Base-by-base conservation (phyloP, 2,329 filamentous ascomycete species). In the Aspergillus sp. region DNA sequence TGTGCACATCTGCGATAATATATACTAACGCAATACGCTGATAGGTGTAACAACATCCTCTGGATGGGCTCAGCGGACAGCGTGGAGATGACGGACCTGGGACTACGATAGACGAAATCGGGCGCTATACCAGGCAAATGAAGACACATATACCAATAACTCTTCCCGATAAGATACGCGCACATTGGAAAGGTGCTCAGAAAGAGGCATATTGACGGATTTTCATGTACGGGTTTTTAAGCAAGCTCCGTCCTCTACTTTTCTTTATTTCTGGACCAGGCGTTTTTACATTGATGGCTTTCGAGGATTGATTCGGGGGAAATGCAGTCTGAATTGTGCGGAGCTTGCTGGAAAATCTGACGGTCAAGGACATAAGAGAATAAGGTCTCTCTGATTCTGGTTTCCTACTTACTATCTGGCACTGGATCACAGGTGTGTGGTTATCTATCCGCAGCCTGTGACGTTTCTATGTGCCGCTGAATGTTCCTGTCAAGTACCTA, bases 21-120 rank as follows among this genome's bases (percentile, higher is more conserved):
- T 13, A 11, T 15, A n/a, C 53, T 55, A 32, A 55, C 25, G 8
- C 44, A 27, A 49, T 44, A 11, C n/a, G 17, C 11, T 49, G 21
- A 51, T 55, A 92, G 90, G 74, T 96, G 92, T 80, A 98, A 98
- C 80, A 98, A 98, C 74, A 94, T 98, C n/a, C 84, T 98, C 50
- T 98, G 92, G 90, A 94, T 98, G 71, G 85, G 83, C 38, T 82
- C 81, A 44, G 83, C 82, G 25, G 82, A 84, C 48, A 80, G 78
- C 52, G 79, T 82, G 60, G 77, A 80, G 66, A 81, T 78, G 78
- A 80, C 72, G 58, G 75, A 80, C 61, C 63, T 79, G 54, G 72
- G 75, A 62, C 73, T 78, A 54, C 66, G 66, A 65, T 68, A 68
- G 57, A 62, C 38, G 39, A 19, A 21, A 65, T 21, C 21, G 49